phyloP scores from a whole-genome alignment of 768 basidiomycete genomes.

The Hemileccinum rubropunctum region DNA sequence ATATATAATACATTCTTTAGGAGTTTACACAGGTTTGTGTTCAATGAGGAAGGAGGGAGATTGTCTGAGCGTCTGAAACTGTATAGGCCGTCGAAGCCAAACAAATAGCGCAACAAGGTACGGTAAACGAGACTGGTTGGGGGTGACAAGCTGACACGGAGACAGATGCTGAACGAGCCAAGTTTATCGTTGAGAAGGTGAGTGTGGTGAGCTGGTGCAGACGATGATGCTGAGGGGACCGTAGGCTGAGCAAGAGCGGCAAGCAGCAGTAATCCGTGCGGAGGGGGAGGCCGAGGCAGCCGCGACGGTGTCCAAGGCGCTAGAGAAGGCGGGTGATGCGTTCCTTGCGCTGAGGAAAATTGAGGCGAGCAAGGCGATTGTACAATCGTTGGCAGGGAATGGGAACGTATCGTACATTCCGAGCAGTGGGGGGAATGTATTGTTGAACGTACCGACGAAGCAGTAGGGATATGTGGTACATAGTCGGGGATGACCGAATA shows the following conservation, averaged over 20 bases:
- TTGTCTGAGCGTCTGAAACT: background rate
- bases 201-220: conserved; percentile 9
- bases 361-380: conserved; percentile 98
- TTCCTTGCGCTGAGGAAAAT: conserved; percentile 95
- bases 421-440: conserved; percentile 71
- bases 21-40: conserved; percentile 73
- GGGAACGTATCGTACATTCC: conserved; percentile 91
- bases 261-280: conserved; percentile 96
- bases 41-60: background rate
- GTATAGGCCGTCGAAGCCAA: conserved; percentile 94
- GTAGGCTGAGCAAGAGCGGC: conserved; percentile 97
- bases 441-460: conserved; percentile 76
- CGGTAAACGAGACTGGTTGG: conserved; percentile 7
- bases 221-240: conserved; percentile 17
- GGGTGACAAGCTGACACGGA: conserved; percentile 13
- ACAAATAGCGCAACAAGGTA: conserved; percentile 98
- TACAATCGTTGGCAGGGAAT: conserved; percentile 72
- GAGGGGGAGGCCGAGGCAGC: conserved; percentile 99
- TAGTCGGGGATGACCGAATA: conserved; percentile 19
- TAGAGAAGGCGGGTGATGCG: conserved; percentile 94
- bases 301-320: conserved; percentile 81
- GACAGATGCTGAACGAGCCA: conserved; percentile 94
- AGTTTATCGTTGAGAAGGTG: conserved; percentile 99
- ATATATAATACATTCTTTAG: conserved; percentile 36
- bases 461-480: background rate